Conservation (phyloP, 2,329 filamentous ascomycete species). For the Aspergillus luchuensis region DNA sequence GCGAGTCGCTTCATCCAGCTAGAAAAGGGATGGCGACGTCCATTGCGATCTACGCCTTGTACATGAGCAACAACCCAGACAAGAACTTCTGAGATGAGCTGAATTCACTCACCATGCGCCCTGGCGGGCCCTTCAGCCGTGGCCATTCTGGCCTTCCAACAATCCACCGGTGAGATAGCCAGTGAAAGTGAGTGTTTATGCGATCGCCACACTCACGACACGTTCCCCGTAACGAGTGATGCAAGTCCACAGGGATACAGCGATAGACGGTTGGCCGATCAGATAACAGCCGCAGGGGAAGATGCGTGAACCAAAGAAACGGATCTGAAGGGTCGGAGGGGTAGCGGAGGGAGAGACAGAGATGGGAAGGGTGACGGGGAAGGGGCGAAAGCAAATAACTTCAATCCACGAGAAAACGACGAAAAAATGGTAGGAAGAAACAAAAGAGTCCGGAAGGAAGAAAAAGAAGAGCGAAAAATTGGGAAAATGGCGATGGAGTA, state of each 20-base stretch:
- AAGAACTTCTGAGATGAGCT: neutral
- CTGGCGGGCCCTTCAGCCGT: slow-evolving; percentile 40
- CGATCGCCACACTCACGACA: neutral
- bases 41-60: slow-evolving; percentile 63
- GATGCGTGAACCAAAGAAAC: neutral
- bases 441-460: neutral
- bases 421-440: neutral
- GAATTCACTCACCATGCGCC: slow-evolving; percentile 46
- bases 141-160: slow-evolving; percentile 29
- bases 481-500: neutral
- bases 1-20: slow-evolving; percentile 93
- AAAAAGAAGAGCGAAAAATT: neutral
- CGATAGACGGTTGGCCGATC: neutral
- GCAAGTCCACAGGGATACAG: neutral
- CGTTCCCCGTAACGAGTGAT: neutral
- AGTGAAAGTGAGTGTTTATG: neutral
- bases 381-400: too few species aligned
- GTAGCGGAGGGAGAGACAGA: neutral
- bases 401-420: too few species aligned
- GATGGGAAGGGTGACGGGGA: too few species aligned
- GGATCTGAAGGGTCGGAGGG: neutral
- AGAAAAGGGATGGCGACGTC: slow-evolving; percentile 81
- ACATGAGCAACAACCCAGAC: slow-evolving; percentile 7
- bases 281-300: neutral
- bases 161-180: neutral